Base-by-base conservation (phyloP, 129 eudicot genomes). In the Artemisia annua region DNA sequence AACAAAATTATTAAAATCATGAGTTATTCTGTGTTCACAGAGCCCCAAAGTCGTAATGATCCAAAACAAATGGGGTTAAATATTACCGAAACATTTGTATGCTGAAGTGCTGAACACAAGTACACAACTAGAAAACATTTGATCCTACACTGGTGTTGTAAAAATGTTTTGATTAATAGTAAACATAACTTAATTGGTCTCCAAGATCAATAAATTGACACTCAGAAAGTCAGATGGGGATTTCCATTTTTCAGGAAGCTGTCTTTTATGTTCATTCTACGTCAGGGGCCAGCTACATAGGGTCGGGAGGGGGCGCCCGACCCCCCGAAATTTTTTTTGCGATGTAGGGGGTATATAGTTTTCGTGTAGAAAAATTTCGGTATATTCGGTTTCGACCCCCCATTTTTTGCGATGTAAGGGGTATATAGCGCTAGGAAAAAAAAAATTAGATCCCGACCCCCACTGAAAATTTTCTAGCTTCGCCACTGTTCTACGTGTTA, bases 151-250 rank as follows among this genome's bases (percentile, higher is more conserved):
- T 7, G 4, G 11, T 22, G 28, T 12, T 60, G 66, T 26, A 60
- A 13, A 11, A 22, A 12, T 60, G 30, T 26, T 60, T 14, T 60
- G 18, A 60, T 60, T 60, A 60, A 16, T 28, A 26, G 46, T 60
- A 51, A n/a, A 51, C n/a, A 12, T 50, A 50, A 50, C 55, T 51
- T 51, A 51, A 51, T 51, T 51, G 55, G 55, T 51, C 55, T 51
- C 13, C 3, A 4, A 51, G n/a, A n/a, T n/a, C n/a, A n/a, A 13
- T 51, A 11, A 13, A 3, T 51, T 51, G 55, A 51, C 16, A 51
- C 14, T 11, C 55, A 51, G 39, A 51, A 51, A 51, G 55, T 51
- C 16, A 51, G 6, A 51, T 2, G n/a, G 6, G 16, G 15, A 49
- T 16, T 49, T 49, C 54, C 12, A 10, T 11, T 15, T 49, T 10